Evolutionary conservation across 1,284 basidiomycete genomes (phyloP).

Genomic region (Leccinum pallidistipes): DNA sequence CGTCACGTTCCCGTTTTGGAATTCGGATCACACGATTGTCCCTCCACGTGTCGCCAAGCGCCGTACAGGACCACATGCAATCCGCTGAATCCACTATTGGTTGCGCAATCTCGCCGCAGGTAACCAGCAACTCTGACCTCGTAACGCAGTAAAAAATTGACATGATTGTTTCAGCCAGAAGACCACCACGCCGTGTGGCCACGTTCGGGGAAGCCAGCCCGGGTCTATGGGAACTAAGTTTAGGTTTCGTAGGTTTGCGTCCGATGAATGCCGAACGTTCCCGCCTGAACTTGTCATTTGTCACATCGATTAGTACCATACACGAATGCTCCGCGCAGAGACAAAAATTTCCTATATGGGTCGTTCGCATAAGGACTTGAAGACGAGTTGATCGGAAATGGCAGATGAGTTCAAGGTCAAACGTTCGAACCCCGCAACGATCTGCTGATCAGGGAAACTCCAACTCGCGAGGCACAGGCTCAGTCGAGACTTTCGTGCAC

Average conservation of each 20-base stretch:
- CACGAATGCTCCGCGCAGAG: background rate
- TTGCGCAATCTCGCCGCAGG: background rate
- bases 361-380: background rate
- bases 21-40: background rate
- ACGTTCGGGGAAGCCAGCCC: background rate
- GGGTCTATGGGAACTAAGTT: background rate
- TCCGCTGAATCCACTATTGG: background rate
- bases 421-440: background rate
- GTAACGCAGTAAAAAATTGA: background rate
- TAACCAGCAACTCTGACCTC: background rate
- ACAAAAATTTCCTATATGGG: conserved; percentile 1
- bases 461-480: background rate
- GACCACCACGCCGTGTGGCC: background rate
- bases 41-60: background rate
- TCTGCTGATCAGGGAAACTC: background rate
- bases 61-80: background rate
- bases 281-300: background rate
- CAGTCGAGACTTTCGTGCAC: background rate
- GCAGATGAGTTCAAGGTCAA: background rate
- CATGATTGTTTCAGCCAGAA: background rate
- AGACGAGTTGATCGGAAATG: background rate
- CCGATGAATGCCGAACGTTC: background rate
- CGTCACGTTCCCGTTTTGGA: background rate
- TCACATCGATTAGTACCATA: background rate
- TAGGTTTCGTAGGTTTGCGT: background rate